A percentile compares a stretch with the other conserved stretches of the same genome.
Evolutionary conservation across 441 rosid genomes (phyloP).

Genomic region (Euphorbia celastroides): DNA sequence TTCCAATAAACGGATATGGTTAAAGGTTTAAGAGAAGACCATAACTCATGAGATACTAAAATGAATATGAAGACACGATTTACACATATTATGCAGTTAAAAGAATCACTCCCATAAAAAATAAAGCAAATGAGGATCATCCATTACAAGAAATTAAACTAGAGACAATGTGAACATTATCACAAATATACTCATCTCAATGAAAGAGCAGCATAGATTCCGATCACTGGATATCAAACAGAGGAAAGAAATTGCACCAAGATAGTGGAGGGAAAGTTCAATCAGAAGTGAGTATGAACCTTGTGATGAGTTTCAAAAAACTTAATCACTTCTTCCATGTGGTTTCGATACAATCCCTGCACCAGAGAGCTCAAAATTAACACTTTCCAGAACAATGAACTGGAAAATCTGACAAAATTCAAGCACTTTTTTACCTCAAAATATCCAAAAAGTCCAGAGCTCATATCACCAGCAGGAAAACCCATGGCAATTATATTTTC

Average conservation of each 20-base stretch:
- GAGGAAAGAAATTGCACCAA: not conserved
- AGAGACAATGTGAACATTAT: not conserved
- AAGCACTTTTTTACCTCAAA: conserved; percentile 49
- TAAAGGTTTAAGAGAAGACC: too few species aligned
- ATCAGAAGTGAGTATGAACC: conserved; percentile 32
- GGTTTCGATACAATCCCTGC: conserved; percentile 98
- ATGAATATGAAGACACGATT: not conserved
- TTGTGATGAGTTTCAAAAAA: conserved; percentile 96
- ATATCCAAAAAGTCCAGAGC: conserved; percentile 93
- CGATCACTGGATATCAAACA: not conserved
- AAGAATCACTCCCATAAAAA: not conserved
- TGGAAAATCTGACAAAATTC: not conserved
- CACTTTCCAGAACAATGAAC: conserved; percentile 6
- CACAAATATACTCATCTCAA: not conserved
- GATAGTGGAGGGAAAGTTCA: not conserved
- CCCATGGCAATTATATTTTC: conserved; percentile 98
- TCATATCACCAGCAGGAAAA: conserved; percentile 95
- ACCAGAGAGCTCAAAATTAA: conserved; percentile 22
- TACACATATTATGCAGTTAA: not conserved
- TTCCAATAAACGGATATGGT: not conserved
- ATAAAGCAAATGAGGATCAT: not conserved
- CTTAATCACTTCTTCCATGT: conserved; percentile 98
- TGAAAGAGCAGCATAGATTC: not conserved
- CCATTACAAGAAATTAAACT: not conserved
- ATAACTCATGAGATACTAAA: too few species aligned